Conservation (phyloP, 139 green algal genomes). For the Mesotaenium endlicherianum region DNA sequence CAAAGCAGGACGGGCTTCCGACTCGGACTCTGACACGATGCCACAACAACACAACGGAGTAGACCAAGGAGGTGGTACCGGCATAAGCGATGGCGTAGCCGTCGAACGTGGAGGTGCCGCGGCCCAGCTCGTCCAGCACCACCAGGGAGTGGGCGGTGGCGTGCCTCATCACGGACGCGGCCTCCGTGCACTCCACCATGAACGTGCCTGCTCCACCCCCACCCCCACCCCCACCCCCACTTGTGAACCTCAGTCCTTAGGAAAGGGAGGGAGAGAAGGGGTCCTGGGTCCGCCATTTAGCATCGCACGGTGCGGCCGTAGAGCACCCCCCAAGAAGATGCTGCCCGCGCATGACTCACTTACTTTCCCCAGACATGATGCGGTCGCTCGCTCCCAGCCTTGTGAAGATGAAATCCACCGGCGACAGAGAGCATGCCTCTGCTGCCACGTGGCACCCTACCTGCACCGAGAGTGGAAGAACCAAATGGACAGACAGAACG, state of each 20-base stretch:
- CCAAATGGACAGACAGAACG: background rate
- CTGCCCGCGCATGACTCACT: too few species aligned
- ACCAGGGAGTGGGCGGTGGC: conserved; percentile 71
- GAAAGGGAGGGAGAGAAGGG: background rate
- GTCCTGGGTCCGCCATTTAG: background rate
- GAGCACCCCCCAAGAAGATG: background rate
- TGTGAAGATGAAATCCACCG: conserved; percentile 87
- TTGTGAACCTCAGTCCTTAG: background rate
- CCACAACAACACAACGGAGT: too few species aligned
- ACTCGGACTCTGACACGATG: too few species aligned
- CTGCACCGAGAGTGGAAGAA: conserved; percentile 68
- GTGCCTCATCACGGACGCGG: conserved; percentile 74
- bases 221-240: background rate
- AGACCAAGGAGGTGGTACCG: too few species aligned
- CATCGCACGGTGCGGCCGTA: background rate
- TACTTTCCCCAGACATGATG: conserved; percentile 83
- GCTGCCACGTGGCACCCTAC: conserved; percentile 84
- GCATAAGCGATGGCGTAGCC: conserved; percentile 90
- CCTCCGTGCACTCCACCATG: conserved; percentile 91
- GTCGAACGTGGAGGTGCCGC: conserved; percentile 92
- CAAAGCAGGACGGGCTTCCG: too few species aligned
- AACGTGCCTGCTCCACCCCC: conserved; percentile 73
- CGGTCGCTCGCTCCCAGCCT: conserved; percentile 87
- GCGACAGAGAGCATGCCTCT: conserved; percentile 62
- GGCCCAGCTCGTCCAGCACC: conserved; percentile 92